These are phyloP conservation scores for Neckera pumila DNA, from an alignment of 225 moss, liverwort and hornwort genomes.

Conservation along the genomic window DNA sequence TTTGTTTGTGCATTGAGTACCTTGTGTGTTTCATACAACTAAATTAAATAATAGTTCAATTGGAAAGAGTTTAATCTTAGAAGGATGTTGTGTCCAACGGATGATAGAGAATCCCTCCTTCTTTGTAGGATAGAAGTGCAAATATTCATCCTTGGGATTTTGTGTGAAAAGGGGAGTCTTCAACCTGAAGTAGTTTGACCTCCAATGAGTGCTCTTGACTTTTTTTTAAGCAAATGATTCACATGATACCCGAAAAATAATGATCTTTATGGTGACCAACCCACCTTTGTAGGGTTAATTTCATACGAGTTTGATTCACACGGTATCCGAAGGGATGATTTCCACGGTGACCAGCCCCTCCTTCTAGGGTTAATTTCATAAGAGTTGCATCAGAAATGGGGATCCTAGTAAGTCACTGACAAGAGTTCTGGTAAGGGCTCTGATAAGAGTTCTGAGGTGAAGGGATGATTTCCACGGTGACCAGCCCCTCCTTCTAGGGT, in stretches of 20 bases:
- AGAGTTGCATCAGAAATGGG: neutral
- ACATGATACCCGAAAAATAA: accelerated
- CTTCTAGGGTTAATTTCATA: neutral
- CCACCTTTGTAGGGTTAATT: neutral
- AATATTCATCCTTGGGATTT: neutral
- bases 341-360: accelerated
- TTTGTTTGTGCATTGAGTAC: neutral
- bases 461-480: neutral
- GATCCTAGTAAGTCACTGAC: neutral
- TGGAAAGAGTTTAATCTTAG: too few species aligned
- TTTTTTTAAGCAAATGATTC: neutral
- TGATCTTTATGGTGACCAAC: neutral
- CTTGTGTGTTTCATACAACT: too few species aligned
- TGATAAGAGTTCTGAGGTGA: neutral
- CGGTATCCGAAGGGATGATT: too few species aligned
- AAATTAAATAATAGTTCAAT: neutral
- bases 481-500: too few species aligned
- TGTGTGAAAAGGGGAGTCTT: neutral
- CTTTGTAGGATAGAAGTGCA: neutral
- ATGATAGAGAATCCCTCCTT: neutral
- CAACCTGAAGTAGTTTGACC: accelerated
- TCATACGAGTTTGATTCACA: neutral
- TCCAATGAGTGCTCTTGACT: neutral
- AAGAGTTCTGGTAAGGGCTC: neutral
- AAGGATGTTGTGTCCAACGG: accelerated